Base-by-base conservation (phyloP, 2,329 filamentous ascomycete species). In the Penicillium capsulatum region DNA sequence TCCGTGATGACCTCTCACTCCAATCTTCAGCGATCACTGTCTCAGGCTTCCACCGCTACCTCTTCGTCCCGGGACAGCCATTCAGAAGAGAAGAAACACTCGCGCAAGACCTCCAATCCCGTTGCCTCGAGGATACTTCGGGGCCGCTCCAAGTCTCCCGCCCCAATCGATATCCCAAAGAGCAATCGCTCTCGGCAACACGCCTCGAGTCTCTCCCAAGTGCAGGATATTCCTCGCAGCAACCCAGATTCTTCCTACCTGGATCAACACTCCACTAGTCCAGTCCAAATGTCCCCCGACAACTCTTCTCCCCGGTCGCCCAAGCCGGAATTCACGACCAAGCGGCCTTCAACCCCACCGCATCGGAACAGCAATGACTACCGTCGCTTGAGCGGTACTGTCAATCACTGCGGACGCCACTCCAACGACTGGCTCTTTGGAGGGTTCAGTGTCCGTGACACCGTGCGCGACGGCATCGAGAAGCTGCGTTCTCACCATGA, bases 341-440 rank as follows among this genome's bases (percentile, higher is more conserved):
- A 47, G 39, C 42, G 42, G 17, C 45, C 48, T 24, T 43, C 51
- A 4, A 53, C 47, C n/a, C 47, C 45, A 17, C 53, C 51, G 17
- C 53, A 54, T 33, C 57, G 54, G 31, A 57, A 49, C 34, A 59
- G 57, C 36, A 52, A 56, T 9, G 61, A 66, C 34, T 60, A 66
- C 36, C 64, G 60, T 35, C 62, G 66, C 43, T 63, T 65, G 36
- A 66, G 54, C 33, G 61, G 63, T 13, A 70, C 66, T 0, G 53
- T 69, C 29, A 66, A 64, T 34, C 65, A 74, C 40, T 71, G 61
- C 38, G 72, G 72, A 10, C 66, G 72, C 7, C 72, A 75, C 53
- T 67, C 65, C 13, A 74, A 75, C 38, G 68, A 74, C 38, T 75
- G 72, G 72, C 59, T 75, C 4, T 75, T 75, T 42, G 65, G 66